phyloP scores from a whole-genome alignment of 2,329 filamentous ascomycete species.

The Aspergillus puulaauensis region DNA sequence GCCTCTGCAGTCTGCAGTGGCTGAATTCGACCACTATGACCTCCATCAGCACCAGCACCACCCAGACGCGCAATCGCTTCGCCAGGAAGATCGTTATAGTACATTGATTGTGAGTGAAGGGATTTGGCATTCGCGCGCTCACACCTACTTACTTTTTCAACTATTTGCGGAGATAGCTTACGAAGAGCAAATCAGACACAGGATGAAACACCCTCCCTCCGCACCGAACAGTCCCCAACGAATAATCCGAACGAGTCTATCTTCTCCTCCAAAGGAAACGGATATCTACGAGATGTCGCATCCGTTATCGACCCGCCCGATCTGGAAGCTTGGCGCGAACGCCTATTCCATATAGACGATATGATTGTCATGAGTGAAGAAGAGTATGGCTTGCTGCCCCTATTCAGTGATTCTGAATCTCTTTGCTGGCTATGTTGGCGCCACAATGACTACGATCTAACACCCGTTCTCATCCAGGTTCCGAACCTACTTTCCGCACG shows the following conservation, averaged over 20 bases:
- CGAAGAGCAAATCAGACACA: background rate
- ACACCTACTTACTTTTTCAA: background rate
- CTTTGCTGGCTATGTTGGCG: background rate
- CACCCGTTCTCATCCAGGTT: conserved; percentile 51
- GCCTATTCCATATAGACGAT: conserved; percentile 73
- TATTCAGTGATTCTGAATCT: background rate
- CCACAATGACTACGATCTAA: background rate
- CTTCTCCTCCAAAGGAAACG: conserved; percentile 24
- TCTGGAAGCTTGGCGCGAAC: conserved; percentile 68
- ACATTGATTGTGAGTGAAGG: conserved; percentile 12
- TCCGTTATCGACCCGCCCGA: conserved; percentile 67
- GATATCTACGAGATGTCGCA: conserved; percentile 42
- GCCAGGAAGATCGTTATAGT: conserved; percentile 15
- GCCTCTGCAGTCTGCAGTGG: conserved; percentile 25
- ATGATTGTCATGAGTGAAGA: conserved; percentile 71
- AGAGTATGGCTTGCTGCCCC: conserved; percentile 53
- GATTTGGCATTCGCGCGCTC: background rate
- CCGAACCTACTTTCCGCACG: conserved; percentile 77
- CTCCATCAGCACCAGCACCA: conserved; percentile 16
- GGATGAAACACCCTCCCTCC: conserved; percentile 18
- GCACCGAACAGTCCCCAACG: conserved; percentile 14
- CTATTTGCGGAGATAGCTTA: background rate
- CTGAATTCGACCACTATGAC: conserved; percentile 19
- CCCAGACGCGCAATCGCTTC: conserved; percentile 14
- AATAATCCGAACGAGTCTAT: conserved; percentile 16